These are phyloP conservation scores for Penicillium sp. DNA, from an alignment of 2,329 filamentous ascomycete species.

Conservation along the genomic window DNA sequence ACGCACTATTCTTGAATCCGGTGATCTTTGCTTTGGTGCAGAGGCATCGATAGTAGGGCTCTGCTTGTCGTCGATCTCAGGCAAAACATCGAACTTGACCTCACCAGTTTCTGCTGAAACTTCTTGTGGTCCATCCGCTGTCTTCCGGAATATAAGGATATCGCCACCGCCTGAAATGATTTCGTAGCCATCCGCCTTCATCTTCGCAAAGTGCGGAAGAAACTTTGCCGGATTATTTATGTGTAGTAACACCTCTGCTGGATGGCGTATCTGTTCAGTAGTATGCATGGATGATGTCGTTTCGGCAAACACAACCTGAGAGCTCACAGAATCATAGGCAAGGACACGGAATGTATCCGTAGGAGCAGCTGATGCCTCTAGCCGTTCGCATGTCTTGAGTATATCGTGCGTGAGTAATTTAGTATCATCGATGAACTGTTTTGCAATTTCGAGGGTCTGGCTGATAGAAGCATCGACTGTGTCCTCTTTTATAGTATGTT, in stretches of 20 bases:
- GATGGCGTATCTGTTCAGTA: conserved; percentile 21
- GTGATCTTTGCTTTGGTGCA: neutral
- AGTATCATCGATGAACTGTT: conserved; percentile 10
- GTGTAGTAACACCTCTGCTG: conserved; percentile 33
- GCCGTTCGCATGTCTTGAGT: conserved; percentile 4
- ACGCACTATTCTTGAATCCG: conserved; percentile 20
- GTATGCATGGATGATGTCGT: conserved; percentile 29
- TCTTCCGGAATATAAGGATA: conserved; percentile 34
- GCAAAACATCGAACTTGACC: neutral
- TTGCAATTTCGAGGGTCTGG: neutral
- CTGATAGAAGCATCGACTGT: neutral
- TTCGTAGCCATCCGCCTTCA: conserved; percentile 39
- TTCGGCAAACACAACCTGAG: conserved; percentile 27
- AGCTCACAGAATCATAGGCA: conserved; percentile 32
- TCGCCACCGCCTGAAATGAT: conserved; percentile 40
- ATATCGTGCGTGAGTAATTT: conserved; percentile 9
- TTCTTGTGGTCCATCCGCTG: neutral
- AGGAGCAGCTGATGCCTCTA: conserved; percentile 12
- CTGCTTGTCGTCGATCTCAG: neutral
- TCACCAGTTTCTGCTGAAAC: neutral
- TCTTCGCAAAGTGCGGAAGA: conserved; percentile 34
- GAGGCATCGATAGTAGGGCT: neutral
- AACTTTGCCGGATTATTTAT: conserved; percentile 41
- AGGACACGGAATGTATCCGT: conserved; percentile 31
- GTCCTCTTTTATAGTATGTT: neutral